Evolutionary conservation across 2,329 filamentous ascomycete genomes (phyloP).

Genomic region (Colletotrichum eleusines): DNA sequence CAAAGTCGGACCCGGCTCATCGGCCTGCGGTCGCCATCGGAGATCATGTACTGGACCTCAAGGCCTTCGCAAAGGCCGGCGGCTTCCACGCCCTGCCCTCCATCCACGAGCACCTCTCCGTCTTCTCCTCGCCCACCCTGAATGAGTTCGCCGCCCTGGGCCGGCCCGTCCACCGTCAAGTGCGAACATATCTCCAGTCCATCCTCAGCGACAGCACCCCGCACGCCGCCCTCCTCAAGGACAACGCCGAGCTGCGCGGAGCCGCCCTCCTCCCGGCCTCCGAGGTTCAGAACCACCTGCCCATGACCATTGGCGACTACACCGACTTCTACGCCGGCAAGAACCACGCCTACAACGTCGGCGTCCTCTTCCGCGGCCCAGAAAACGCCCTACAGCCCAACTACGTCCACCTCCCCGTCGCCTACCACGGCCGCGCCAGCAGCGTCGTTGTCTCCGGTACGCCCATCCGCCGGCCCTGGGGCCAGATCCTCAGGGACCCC

Average conservation of each 20-base stretch:
- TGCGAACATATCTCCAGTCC: slow-evolving; percentile 77
- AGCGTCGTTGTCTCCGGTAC: slow-evolving; percentile 82
- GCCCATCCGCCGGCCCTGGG: slow-evolving; percentile 76
- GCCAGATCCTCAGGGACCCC: slow-evolving; percentile 71
- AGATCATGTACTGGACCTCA: slow-evolving; percentile 77
- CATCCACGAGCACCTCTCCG: slow-evolving; percentile 44
- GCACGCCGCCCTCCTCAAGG: slow-evolving; percentile 49
- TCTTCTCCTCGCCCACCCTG: slow-evolving; percentile 64
- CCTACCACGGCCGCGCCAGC: slow-evolving; percentile 83
- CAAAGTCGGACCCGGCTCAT: slow-evolving; percentile 64
- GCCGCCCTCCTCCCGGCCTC: slow-evolving; percentile 47
- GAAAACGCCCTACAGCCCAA: slow-evolving; percentile 83
- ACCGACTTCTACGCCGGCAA: slow-evolving; percentile 87
- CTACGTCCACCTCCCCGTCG: slow-evolving; percentile 84
- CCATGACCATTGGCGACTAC: slow-evolving; percentile 84
- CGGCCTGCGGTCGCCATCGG: slow-evolving; percentile 80
- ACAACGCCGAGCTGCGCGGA: slow-evolving; percentile 51
- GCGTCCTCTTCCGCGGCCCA: slow-evolving; percentile 78
- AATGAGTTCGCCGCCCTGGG: slow-evolving; percentile 81
- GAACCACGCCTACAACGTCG: slow-evolving; percentile 80
- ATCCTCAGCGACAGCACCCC: slow-evolving; percentile 67
- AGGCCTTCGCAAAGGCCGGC: slow-evolving; percentile 63
- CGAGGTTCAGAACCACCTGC: slow-evolving; percentile 75
- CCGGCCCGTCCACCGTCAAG: slow-evolving; percentile 74
- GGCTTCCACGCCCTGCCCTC: slow-evolving; percentile 54